phyloP scores from a whole-genome alignment of 352 stramenopile species.

The Globisporangium rhizosaccharum region DNA sequence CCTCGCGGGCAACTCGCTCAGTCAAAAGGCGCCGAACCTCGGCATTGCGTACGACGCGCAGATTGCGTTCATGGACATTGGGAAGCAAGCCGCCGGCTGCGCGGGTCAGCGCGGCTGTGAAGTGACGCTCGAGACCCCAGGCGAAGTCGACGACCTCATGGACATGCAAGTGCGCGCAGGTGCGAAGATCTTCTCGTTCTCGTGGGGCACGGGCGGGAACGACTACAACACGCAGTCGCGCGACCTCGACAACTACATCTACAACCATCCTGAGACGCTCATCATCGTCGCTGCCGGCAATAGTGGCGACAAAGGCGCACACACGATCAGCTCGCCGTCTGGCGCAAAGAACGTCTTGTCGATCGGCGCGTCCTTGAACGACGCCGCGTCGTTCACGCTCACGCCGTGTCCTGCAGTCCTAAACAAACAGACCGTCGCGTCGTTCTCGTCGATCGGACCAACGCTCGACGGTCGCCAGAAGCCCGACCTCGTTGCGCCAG shows the following conservation, averaged over 20 bases:
- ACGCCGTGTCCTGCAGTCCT: conserved; percentile 50
- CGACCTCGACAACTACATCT: conserved; percentile 79
- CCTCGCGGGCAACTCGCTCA: conserved; percentile 57
- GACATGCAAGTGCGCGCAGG: conserved; percentile 61
- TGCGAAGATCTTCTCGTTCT: conserved; percentile 82
- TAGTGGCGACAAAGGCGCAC: conserved; percentile 63
- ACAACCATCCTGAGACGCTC: conserved; percentile 80
- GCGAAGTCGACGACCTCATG: conserved; percentile 56
- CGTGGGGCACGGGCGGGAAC: conserved; percentile 69
- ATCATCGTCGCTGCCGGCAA: conserved; percentile 88
- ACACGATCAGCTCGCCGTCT: conserved; percentile 80
- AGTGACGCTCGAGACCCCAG: conserved; percentile 64
- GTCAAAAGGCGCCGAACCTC: conserved; percentile 26
- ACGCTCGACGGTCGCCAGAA: conserved; percentile 84
- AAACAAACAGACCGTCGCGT: conserved; percentile 71
- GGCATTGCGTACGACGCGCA: conserved; percentile 76
- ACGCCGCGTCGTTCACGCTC: conserved; percentile 38
- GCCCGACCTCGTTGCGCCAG: conserved; percentile 83
- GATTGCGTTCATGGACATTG: conserved; percentile 89
- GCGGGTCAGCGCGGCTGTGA: conserved; percentile 40
- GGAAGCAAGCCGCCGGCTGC: conserved; percentile 39
- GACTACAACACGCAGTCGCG: conserved; percentile 81
- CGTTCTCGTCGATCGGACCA: conserved; percentile 78
- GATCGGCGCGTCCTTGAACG: conserved; percentile 73
- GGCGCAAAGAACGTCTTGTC: conserved; percentile 85